Base-by-base conservation (phyloP, 176 grass and related monocot genomes). In the Phragmites australis region DNA sequence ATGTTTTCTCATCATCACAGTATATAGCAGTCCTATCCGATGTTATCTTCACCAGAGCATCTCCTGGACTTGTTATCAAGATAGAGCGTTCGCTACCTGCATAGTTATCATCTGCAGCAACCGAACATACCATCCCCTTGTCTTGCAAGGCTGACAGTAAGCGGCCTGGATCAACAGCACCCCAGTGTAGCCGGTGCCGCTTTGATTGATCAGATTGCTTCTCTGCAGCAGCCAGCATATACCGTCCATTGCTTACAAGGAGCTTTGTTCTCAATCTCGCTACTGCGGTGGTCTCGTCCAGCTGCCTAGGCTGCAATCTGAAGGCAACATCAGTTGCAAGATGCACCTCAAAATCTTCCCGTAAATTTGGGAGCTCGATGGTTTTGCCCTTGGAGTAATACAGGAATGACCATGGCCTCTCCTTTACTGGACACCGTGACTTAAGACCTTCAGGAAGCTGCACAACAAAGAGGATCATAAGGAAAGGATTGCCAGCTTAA, bases 301-400 rank as follows among this genome's bases (percentile, higher is more conserved):
- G 73, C 65, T 84, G 78, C 75, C 42, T 92, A 66, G 95, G 95
- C 70, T 79, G 68, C 56, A 98, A 74, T 58, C 89, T 74, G 19
- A 75, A 45, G 69, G 86, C 86, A 23, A 89, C 75, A 27, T 86
- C 70, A 46, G 54, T 54, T 81, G 83, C 83, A 43, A 98, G 71
- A 26, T 42, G 57, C 18, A 84, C 88, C 52, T 93, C 88, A 29
- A 89, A 81, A 48, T 83, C 85, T 76, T 93, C 65, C 9, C 54
- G 81, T 43, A 59, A 75, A 65, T 81, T 85, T 31, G 84, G 84
- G 19, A 94, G 53, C 39, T 74, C 50, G 0, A 92, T 49, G 29
- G 70, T 84, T 84, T 78, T 74, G 59, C 87, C 88, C 77, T 85
- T 77, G n/a, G 84, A 82, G 68, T 98, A 98, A 78, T 91, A 98